phyloP scores from a whole-genome alignment of 257 asterid species.

The Apocynum venetum region DNA sequence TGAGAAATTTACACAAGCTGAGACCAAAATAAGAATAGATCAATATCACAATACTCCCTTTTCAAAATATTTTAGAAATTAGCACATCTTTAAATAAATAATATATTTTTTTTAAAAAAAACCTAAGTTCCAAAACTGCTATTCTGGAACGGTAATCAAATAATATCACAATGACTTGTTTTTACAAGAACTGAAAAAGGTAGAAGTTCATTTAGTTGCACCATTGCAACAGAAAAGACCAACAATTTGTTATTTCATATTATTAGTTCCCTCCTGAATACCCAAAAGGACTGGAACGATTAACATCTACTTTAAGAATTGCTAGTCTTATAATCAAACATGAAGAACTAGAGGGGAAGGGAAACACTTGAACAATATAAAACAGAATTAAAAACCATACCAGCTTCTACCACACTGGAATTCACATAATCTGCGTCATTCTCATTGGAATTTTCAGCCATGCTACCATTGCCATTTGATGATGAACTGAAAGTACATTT shows the following conservation, averaged over 20 bases:
- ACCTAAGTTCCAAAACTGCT: neutral
- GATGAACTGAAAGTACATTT: constrained; percentile 75
- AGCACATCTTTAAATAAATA: neutral
- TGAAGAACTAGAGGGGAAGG: neutral
- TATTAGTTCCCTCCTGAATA: neutral
- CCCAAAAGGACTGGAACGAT: neutral
- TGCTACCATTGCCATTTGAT: constrained; percentile 83
- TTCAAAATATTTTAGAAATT: neutral
- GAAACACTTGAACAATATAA: neutral
- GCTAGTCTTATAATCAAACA: neutral
- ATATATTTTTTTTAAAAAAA: neutral
- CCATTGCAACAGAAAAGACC: neutral
- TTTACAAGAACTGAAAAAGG: neutral
- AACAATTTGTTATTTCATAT: neutral
- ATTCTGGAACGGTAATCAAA: neutral
- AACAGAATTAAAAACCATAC: constrained; percentile 23
- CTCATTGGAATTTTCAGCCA: constrained; percentile 69
- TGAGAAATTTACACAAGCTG: neutral
- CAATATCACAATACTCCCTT: neutral
- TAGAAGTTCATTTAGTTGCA: neutral
- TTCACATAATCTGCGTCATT: constrained; percentile 80
- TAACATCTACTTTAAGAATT: neutral
- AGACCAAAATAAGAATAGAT: neutral
- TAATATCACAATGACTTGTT: neutral
- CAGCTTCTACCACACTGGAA: constrained; percentile 91